phyloP scores from a whole-genome alignment of 73 alveolate genomes.

The Uronychia setigera region DNA sequence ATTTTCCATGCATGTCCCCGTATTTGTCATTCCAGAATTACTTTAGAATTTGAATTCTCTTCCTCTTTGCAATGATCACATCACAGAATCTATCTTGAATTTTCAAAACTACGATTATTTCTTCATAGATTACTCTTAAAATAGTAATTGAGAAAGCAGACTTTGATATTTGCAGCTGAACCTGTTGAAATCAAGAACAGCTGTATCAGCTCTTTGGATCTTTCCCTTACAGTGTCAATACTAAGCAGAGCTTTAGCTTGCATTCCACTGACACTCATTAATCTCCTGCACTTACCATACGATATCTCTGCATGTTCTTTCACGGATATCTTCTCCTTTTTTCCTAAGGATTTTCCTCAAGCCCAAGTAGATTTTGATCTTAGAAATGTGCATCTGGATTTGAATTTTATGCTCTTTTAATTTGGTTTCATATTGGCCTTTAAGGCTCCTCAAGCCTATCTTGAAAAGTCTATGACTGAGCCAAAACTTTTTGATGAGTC shows the following conservation, averaged over 20 bases:
- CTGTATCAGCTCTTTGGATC: background rate
- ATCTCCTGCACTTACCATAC: background rate
- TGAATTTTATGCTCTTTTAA: background rate
- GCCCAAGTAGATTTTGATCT: background rate
- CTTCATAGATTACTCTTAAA: background rate
- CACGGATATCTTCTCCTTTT: background rate
- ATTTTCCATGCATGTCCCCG: constrained; percentile 31
- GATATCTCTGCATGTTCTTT: background rate
- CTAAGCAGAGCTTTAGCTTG: background rate
- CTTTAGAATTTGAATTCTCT: constrained; percentile 19
- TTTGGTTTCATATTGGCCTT: background rate
- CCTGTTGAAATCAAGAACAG: background rate
- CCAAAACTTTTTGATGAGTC: background rate
- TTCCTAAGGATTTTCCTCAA: background rate
- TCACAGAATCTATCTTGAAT: constrained; percentile 9
- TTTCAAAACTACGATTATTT: background rate
- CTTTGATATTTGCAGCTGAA: background rate
- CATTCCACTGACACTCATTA: background rate
- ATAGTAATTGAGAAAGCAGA: background rate
- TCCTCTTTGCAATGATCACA: constrained; percentile 10
- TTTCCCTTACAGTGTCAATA: background rate
- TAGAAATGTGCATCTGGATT: background rate
- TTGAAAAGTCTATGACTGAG: background rate
- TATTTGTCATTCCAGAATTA: background rate
- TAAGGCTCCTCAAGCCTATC: background rate